A percentile compares a stretch with the other conserved stretches of the same genome.
Evolutionary conservation across 805 yeast species (phyloP).

Genomic region (Torulaspora gathmanii): DNA sequence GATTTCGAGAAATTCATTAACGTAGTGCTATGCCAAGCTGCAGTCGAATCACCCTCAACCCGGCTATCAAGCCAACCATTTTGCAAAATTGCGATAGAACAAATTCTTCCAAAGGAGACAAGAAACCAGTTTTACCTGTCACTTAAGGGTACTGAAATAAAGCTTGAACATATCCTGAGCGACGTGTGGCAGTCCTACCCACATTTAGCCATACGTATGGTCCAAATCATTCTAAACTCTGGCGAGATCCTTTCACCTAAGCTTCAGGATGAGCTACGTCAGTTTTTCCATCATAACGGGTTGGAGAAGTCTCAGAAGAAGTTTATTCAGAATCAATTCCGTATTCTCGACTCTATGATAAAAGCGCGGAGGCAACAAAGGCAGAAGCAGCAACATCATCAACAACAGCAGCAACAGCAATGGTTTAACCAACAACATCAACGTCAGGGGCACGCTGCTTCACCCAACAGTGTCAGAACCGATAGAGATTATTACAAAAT

Average conservation of each 20-base stretch:
- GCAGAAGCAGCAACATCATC: conserved; percentile 46
- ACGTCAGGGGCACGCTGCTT: conserved; percentile 34
- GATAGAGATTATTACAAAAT: conserved; percentile 75
- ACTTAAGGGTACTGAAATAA: conserved; percentile 10
- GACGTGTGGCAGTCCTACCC: conserved; percentile 31
- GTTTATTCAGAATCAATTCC: conserved; percentile 31
- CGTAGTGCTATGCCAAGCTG: conserved; percentile 25
- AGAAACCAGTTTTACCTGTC: conserved; percentile 11
- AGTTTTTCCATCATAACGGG: conserved; percentile 24
- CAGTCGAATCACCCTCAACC: conserved; percentile 7
- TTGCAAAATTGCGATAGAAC: conserved; percentile 23
- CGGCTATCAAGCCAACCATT: conserved; percentile 12
- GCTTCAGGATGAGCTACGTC: conserved; percentile 18
- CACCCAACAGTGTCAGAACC: conserved; percentile 24
- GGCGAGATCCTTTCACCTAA: conserved; percentile 7
- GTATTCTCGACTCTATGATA: conserved; percentile 34
- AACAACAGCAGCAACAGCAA: conserved; percentile 33
- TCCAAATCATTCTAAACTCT: conserved; percentile 17
- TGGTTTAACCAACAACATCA: conserved; percentile 34
- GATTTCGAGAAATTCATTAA: conserved; percentile 23
- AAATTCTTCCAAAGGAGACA: conserved; percentile 18
- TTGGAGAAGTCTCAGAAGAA: conserved; percentile 18
- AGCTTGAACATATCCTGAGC: conserved; percentile 21
- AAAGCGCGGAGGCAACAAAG: conserved; percentile 41
- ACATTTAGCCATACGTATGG: conserved; percentile 25